These are phyloP conservation scores for Linum lewisii DNA, from an alignment of 345 rosid genomes.

Conservation along the genomic window DNA sequence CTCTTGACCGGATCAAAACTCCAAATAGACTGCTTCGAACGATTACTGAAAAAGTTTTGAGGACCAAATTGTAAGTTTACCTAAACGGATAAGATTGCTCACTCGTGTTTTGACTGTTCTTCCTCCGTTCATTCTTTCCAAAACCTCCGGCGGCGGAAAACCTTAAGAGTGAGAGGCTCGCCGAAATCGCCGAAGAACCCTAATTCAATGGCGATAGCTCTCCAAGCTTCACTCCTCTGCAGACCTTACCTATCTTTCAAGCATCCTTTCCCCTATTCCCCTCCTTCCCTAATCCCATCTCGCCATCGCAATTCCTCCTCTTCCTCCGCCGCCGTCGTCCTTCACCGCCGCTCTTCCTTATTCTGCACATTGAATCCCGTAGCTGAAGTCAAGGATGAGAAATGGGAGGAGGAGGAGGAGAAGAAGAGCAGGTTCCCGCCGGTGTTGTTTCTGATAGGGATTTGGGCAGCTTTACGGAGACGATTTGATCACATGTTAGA, in stretches of 20 bases:
- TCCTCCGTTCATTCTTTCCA: no score
- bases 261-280: slow-evolving; percentile 8
- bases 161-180: no score
- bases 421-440: slow-evolving; percentile 28
- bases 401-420: slow-evolving; percentile 17
- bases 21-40: no score
- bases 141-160: no score
- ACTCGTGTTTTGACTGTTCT: no score
- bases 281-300: slow-evolving; percentile 5
- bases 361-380: slow-evolving; percentile 45
- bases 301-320: slow-evolving; percentile 9
- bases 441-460: slow-evolving; percentile 49
- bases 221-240: slow-evolving; percentile 64
- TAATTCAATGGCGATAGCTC: slow-evolving; percentile 39
- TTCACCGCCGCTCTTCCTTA: slow-evolving; percentile 13
- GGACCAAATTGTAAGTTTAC: no score
- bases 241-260: slow-evolving; percentile 27
- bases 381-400: slow-evolving; percentile 10
- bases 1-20: no score
- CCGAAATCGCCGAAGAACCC: background rate
- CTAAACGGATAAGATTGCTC: no score
- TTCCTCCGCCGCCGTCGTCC: slow-evolving; percentile 3
- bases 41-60: no score
- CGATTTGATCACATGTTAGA: slow-evolving; percentile 40
- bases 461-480: slow-evolving; percentile 47